Percentiles rank a stretch among this genome's conserved stretches.
phyloP scores from a whole-genome alignment of 2,329 filamentous ascomycete species.

The Parascedosporium putredinis region DNA sequence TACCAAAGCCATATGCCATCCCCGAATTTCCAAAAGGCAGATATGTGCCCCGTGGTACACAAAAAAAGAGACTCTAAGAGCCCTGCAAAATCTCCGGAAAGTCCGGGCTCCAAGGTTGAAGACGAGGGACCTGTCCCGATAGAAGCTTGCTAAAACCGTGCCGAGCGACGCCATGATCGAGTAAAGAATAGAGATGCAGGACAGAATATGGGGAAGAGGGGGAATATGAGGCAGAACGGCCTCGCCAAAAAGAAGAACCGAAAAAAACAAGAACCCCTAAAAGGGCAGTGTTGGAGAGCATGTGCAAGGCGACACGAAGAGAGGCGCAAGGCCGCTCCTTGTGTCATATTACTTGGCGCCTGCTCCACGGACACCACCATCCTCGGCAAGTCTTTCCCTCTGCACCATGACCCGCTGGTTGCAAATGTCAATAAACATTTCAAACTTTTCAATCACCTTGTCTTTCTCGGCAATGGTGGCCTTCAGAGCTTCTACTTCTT shows the following conservation, averaged over 20 bases:
- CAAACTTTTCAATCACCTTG: constrained; percentile 50
- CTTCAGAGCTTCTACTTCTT: constrained; percentile 48
- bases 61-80: not conserved
- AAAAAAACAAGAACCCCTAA: too few relatives aligned
- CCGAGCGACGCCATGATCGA: not conserved
- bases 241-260: not conserved
- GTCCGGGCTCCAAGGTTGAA: not conserved
- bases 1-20: constrained; percentile 2
- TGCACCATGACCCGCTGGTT: constrained; percentile 57
- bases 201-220: not conserved
- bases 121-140: not conserved
- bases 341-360: not conserved
- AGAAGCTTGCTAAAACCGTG: not conserved
- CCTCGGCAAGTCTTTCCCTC: constrained; percentile 36
- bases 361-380: constrained; percentile 11
- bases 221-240: not conserved
- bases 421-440: constrained; percentile 62
- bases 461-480: constrained; percentile 53
- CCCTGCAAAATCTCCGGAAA: not conserved
- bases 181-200: not conserved
- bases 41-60: not conserved
- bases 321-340: not conserved
- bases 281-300: too few relatives aligned
- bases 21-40: not conserved
- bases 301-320: not conserved